Percentiles rank a stretch among this genome's conserved stretches.
Conservation (phyloP, 768 basidiomycete species). For the Mycena venus region DNA sequence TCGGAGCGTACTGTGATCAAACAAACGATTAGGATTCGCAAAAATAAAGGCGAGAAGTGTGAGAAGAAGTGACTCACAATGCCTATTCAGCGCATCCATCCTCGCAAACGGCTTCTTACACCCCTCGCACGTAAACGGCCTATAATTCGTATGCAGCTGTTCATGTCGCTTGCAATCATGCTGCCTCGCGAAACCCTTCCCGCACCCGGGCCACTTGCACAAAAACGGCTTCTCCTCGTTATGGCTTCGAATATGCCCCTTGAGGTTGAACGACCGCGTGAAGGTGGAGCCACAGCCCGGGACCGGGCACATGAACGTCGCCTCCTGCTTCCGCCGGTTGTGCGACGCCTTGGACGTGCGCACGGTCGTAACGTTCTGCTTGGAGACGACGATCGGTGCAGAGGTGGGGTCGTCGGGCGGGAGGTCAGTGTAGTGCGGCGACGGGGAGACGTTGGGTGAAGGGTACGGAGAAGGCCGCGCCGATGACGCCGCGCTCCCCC, state of each 20-base stretch:
- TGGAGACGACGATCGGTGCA: conserved; percentile 52
- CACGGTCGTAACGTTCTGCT: conserved; percentile 91
- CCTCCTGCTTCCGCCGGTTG: conserved; percentile 88
- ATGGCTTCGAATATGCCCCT: conserved; percentile 95
- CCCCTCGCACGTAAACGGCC: conserved; percentile 94
- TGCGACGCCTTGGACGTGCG: conserved; percentile 91
- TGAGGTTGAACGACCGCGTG: conserved; percentile 93
- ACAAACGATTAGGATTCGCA: background rate
- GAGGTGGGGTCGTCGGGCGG: conserved; percentile 38
- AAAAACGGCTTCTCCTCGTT: conserved; percentile 87
- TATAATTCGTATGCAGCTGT: conserved; percentile 91
- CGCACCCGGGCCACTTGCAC: conserved; percentile 95
- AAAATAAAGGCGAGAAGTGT: background rate
- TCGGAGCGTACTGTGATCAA: conserved; percentile 76
- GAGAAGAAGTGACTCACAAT: conserved; percentile 70
- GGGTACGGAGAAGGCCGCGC: conserved; percentile 74
- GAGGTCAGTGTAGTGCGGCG: conserved; percentile 66
- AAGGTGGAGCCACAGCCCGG: conserved; percentile 90
- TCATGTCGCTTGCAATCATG: conserved; percentile 98
- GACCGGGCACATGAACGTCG: conserved; percentile 86
- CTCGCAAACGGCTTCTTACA: conserved; percentile 94
- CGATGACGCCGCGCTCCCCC: conserved; percentile 63
- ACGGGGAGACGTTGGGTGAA: conserved; percentile 75
- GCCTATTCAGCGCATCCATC: conserved; percentile 95
- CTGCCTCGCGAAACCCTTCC: conserved; percentile 93